Evolutionary conservation across 1,139 yeast species (phyloP), one percentile per base, ranked within the genome.

Genomic region (Maudiozyma humilis): DNA sequence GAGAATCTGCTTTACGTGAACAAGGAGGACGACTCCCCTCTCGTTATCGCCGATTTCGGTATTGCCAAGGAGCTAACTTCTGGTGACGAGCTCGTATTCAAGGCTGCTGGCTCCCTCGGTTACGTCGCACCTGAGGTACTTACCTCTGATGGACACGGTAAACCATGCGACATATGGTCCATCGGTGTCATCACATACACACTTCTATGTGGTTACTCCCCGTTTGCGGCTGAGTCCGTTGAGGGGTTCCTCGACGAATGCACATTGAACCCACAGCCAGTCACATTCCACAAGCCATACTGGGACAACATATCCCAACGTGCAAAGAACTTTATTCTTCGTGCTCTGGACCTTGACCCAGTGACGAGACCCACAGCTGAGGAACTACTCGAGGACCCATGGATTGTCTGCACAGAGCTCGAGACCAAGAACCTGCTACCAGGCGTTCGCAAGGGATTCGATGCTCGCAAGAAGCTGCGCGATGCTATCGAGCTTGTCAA

Each of bases 51-150:
- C 0, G 96, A 88, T 66, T 88, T 88, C 65, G 96, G 96, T 38
- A 87, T 88, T 55, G 96, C 96, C 33, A 85, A 84, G 62, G 72
- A 76, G 49, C 66, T 88, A 52, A 71, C 72, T 47, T 63, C 70
- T 15, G 63, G 63, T 6, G 73, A 78, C 53, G 89, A 86, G 51
- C 73, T 79, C 50, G 70, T 89, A 47, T 82, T 78, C 23, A 72
- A 83, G 23, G 80, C 85, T 40, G 96, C 96, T 0, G 96, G 96
- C 0, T 82, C 94, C 1, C 79, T 87, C 64, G 96, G 96, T 2
- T 88, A 88, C 60, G 95, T 95, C 4, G 96, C 96, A 0, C 96
- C 96, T 0, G 96, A 88, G 61, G 91, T 88, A 3, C 70, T 88
- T 32, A 64, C 75, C 40, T 81, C 85, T 4, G 66, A 70, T 34